These are phyloP conservation scores for Hypocreales sp. DNA, from an alignment of 2,329 filamentous ascomycete genomes.

Conservation along the genomic window DNA sequence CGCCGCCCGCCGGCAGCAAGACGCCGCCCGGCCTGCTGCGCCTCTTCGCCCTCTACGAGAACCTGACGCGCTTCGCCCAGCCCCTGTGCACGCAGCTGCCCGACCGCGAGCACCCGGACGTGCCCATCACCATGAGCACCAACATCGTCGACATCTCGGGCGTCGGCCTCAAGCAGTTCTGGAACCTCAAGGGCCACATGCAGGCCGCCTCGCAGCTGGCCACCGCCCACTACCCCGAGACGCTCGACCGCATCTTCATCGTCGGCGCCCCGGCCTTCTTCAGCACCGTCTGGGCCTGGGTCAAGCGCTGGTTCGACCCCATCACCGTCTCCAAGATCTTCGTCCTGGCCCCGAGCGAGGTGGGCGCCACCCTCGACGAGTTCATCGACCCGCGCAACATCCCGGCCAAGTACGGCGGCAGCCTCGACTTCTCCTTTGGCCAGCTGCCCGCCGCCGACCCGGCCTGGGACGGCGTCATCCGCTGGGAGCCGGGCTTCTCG, in stretches of 20 bases:
- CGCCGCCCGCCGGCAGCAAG: too few species aligned
- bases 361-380: conserved; percentile 57
- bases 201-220: conserved; percentile 74
- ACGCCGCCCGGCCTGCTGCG: too few species aligned
- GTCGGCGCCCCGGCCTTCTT: conserved; percentile 86
- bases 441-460: conserved; percentile 60
- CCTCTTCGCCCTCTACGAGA: too few species aligned
- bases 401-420: conserved; percentile 77
- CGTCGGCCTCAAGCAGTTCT: conserved; percentile 85
- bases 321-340: conserved; percentile 95
- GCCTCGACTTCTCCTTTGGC: conserved; percentile 70
- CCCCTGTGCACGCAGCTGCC: conserved; percentile 66
- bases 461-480: conserved; percentile 29
- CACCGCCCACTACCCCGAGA: conserved; percentile 91
- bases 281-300: conserved; percentile 85
- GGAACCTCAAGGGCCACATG: conserved; percentile 90
- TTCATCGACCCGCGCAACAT: conserved; percentile 78
- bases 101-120: conserved; percentile 55
- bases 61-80: too few species aligned
- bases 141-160: conserved; percentile 90
- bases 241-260: conserved; percentile 52
- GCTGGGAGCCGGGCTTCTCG: conserved; percentile 36
- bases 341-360: conserved; percentile 60
- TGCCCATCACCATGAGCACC: conserved; percentile 82
- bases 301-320: conserved; percentile 91